A percentile compares a stretch with the other conserved stretches of the same genome.
phyloP scores from a whole-genome alignment of 768 basidiomycete genomes.

The Hortiboletus campestris region DNA sequence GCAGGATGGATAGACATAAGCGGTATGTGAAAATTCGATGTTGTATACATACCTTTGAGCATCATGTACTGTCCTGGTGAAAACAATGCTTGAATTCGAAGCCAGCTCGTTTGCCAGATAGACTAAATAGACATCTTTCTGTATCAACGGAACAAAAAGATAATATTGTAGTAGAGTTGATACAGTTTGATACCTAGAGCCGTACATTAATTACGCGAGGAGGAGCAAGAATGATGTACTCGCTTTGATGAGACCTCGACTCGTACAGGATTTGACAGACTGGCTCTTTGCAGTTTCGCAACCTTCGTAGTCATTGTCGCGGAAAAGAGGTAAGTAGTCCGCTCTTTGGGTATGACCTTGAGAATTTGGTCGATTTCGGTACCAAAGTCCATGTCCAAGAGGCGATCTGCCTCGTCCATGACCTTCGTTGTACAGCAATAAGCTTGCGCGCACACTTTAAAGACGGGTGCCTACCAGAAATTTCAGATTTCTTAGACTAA shows the following conservation, averaged over 20 bases:
- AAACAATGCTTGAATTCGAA: conserved; percentile 92
- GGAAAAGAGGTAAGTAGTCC: conserved; percentile 94
- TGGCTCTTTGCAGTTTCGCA: conserved; percentile 92
- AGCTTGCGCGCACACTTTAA: neutral
- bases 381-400: conserved; percentile 96
- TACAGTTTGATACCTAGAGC: conserved; percentile 88
- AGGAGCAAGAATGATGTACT: conserved; percentile 24
- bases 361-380: conserved; percentile 95
- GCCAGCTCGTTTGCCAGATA: conserved; percentile 87
- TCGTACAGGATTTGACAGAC: conserved; percentile 87
- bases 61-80: conserved; percentile 94
- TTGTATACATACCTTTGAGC: conserved; percentile 60
- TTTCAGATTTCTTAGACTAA: conserved; percentile 79
- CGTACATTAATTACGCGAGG: neutral
- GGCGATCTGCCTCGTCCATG: conserved; percentile 94
- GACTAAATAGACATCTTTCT: conserved; percentile 90
- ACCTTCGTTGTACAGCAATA: conserved; percentile 52
- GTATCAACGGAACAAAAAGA: conserved; percentile 85
- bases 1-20: neutral
- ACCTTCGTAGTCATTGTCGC: conserved; percentile 99
- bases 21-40: neutral
- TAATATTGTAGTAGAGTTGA: conserved; percentile 95
- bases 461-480: conserved; percentile 64
- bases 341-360: conserved; percentile 90
- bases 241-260: conserved; percentile 94